Evolutionary conservation across 305 asterid species (phyloP).

Genomic region (Solanum hybrid): DNA sequence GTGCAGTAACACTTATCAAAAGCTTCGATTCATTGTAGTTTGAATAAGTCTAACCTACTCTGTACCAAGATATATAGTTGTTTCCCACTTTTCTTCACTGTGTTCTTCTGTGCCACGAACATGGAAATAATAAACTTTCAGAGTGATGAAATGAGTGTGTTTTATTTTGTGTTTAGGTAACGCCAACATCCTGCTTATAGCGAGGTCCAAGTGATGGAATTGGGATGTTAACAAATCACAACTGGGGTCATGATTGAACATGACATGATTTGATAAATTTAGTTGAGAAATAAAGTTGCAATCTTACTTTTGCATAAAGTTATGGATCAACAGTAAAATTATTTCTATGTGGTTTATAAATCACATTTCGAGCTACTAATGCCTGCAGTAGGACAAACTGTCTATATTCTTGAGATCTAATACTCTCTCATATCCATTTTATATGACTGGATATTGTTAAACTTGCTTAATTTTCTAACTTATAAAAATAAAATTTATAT

Average conservation of each 20-base stretch:
- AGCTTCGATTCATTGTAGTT: background rate
- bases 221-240: background rate
- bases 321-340: background rate
- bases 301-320: background rate
- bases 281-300: background rate
- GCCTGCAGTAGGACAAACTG: rapidly evolving
- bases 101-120: background rate
- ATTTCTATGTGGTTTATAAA: background rate
- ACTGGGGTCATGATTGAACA: background rate
- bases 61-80: background rate
- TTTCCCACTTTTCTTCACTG: background rate
- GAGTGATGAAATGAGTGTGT: background rate
- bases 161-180: background rate
- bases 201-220: background rate
- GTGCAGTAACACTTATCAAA: background rate
- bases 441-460: background rate
- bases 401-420: background rate
- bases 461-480: background rate
- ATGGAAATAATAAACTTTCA: background rate
- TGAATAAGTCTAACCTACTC: background rate
- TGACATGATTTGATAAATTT: background rate
- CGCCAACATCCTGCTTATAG: background rate
- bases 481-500: background rate
- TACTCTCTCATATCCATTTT: background rate
- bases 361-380: background rate